Conservation (phyloP, 306 rosid genomes). For the Begonia peltatifolia region DNA sequence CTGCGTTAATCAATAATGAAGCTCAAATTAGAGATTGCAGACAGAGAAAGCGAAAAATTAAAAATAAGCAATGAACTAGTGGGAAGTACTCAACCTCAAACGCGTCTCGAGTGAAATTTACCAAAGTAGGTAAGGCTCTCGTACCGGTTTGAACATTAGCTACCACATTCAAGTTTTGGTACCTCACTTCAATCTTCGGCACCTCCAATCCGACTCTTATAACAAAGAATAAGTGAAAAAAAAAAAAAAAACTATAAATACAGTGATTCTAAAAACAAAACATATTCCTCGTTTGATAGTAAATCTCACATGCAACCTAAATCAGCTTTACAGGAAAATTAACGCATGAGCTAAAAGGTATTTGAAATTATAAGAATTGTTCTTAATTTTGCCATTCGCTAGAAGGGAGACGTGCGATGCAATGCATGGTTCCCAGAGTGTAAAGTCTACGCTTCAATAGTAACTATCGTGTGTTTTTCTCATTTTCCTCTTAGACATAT, state of each 20-base stretch:
- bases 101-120: slow-evolving; percentile 24
- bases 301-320: background rate
- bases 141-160: slow-evolving; percentile 56
- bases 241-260: too few species aligned
- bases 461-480: too few species aligned
- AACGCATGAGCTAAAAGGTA: too few species aligned
- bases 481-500: too few species aligned
- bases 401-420: too few species aligned
- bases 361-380: too few species aligned
- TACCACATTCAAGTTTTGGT: slow-evolving; percentile 31
- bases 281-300: background rate
- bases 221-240: background rate
- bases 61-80: background rate
- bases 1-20: slow-evolving; percentile 21
- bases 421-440: too few species aligned
- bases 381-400: too few species aligned
- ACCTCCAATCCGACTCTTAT: slow-evolving; percentile 52
- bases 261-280: background rate
- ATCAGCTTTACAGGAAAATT: too few species aligned
- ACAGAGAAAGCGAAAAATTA: background rate
- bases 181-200: slow-evolving; percentile 54
- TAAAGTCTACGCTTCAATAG: too few species aligned
- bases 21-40: background rate
- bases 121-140: slow-evolving; percentile 64
- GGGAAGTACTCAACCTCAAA: slow-evolving; percentile 34